Evolutionary conservation across 495 filamentous ascomycete genomes (phyloP).

Genomic region (Aspergillus campestris): DNA sequence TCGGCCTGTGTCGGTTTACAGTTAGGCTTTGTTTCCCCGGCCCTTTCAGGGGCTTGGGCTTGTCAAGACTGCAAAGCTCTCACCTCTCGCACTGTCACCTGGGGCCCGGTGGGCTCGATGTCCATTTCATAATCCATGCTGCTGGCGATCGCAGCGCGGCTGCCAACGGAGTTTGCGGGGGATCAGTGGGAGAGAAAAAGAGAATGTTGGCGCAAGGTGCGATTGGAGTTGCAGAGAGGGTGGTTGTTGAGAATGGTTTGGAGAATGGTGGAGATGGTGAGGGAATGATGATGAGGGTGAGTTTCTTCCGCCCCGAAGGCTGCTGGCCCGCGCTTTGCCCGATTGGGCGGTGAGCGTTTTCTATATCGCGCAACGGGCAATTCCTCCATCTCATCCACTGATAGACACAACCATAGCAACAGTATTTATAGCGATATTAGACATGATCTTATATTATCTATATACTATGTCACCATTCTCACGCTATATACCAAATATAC

Average conservation of each 20-base stretch:
- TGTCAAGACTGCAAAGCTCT: not conserved
- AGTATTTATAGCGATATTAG: too few relatives aligned
- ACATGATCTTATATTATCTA: too few relatives aligned
- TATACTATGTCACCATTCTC: too few relatives aligned
- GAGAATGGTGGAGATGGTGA: constrained; percentile 1
- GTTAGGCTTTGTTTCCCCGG: constrained; percentile 3
- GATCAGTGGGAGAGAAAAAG: constrained; percentile 4
- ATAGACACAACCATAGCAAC: too few relatives aligned
- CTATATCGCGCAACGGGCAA: not conserved
- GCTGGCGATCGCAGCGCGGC: constrained; percentile 19
- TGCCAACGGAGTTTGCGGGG: constrained; percentile 13
- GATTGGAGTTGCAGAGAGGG: not conserved
- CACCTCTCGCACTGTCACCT: constrained; percentile 66
- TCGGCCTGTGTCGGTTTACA: constrained; percentile 45
- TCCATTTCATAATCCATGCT: constrained; percentile 66
- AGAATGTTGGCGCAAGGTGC: not conserved
- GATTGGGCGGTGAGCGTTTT: constrained; percentile 17
- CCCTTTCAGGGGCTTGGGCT: not conserved
- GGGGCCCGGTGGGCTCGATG: constrained; percentile 55
- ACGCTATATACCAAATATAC: too few relatives aligned
- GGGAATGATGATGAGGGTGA: not conserved
- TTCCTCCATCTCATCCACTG: too few relatives aligned
- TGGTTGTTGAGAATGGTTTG: constrained; percentile 1
- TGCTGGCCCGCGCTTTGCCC: constrained; percentile 24
- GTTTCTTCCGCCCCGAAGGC: not conserved